Evolutionary conservation across 176 grass and related monocot genomes (phyloP).

Genomic region (Triticum monococcum): DNA sequence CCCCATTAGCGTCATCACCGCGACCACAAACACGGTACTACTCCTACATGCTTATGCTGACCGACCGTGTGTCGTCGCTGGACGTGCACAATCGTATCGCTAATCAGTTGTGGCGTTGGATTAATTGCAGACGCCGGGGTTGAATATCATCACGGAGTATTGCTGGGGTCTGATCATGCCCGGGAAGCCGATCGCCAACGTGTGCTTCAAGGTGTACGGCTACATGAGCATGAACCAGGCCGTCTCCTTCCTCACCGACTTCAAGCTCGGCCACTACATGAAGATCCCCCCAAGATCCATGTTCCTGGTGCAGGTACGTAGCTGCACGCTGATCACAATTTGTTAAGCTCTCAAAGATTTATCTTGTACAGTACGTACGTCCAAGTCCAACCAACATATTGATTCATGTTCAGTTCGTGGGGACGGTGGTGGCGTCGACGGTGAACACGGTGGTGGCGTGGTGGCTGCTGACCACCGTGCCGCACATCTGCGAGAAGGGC

Average conservation of each 20-base stretch:
- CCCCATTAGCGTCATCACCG: conserved; percentile 78
- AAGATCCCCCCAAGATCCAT: conserved; percentile 89
- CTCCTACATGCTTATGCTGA: not conserved
- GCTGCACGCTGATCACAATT: no score
- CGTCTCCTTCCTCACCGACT: conserved; percentile 74
- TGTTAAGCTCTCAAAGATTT: no score
- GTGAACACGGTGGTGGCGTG: conserved; percentile 75
- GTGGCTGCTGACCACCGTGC: conserved; percentile 77
- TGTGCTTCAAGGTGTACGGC: conserved; percentile 96
- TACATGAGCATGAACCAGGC: conserved; percentile 97
- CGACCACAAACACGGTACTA: conserved; percentile 86
- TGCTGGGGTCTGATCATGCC: conserved; percentile 73
- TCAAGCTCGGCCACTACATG: conserved; percentile 98
- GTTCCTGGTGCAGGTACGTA: conserved; percentile 85
- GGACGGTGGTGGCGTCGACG: conserved; percentile 60
- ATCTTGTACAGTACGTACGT: no score
- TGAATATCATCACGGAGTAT: conserved; percentile 87
- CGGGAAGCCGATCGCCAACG: conserved; percentile 81
- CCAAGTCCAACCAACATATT: not conserved
- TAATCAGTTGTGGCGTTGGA: not conserved
- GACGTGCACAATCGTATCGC: not conserved
- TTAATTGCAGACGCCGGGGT: conserved; percentile 55
- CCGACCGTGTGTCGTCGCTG: no score
- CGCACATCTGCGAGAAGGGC: conserved; percentile 67
- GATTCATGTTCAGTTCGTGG: conserved; percentile 47